phyloP scores from a whole-genome alignment of 2,329 filamentous ascomycete species.

The Fusarium euwallaceae region DNA sequence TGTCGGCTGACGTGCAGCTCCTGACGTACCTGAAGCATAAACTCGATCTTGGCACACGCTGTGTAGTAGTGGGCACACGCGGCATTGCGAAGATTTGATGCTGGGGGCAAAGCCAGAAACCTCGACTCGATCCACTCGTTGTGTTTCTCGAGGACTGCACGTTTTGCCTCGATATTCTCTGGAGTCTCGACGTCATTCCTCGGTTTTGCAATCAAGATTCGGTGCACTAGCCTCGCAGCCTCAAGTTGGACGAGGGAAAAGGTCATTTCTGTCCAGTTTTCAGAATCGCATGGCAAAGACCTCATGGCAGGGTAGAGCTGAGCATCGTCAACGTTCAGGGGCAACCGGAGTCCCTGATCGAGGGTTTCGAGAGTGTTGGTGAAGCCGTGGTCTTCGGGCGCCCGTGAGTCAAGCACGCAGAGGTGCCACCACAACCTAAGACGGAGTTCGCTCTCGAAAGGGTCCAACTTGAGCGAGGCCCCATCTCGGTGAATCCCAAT shows the following conservation, averaged over 20 bases:
- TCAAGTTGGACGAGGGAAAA: constrained; percentile 15
- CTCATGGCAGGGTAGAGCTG: constrained; percentile 18
- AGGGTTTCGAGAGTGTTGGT: constrained; percentile 12
- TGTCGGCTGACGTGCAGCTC: constrained; percentile 1
- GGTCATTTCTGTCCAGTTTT: constrained; percentile 12
- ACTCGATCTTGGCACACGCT: constrained; percentile 19
- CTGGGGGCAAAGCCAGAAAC: not conserved
- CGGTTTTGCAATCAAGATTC: not conserved
- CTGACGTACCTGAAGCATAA: constrained; percentile 21
- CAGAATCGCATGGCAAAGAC: constrained; percentile 4
- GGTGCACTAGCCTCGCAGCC: constrained; percentile 4
- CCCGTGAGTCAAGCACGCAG: constrained; percentile 19
- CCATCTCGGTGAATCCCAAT: constrained; percentile 23
- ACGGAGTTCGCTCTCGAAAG: constrained; percentile 23
- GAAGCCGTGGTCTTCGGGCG: constrained; percentile 25
- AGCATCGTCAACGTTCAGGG: constrained; percentile 12
- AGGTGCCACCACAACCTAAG: constrained; percentile 25
- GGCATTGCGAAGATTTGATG: not conserved
- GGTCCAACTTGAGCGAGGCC: constrained; percentile 14
- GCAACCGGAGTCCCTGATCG: constrained; percentile 11
- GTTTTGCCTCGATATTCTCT: not conserved
- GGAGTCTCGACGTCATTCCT: not conserved
- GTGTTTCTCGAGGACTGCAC: not conserved
- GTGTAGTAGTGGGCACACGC: constrained; percentile 13
- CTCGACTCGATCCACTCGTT: not conserved